Evolutionary conservation across 2,329 filamentous ascomycete species (phyloP), one percentile per base, ranked within the genome.

Genomic region (Pseudogymnoascus sp.): DNA sequence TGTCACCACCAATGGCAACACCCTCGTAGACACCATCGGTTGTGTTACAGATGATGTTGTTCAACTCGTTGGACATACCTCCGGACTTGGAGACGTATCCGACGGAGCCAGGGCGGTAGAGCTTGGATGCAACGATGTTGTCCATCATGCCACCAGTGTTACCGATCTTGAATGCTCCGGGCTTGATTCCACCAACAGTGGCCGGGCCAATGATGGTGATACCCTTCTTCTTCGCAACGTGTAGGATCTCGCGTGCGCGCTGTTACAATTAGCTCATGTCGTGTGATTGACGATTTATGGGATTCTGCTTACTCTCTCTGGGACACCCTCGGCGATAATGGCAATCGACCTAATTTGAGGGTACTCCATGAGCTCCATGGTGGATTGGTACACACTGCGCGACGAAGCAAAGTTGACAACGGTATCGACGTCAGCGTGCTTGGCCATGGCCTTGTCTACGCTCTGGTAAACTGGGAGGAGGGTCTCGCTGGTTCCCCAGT

Each of bases 101-200:
- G 70, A 99, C 93, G 72, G 95, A 97, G 73, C 95, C 95, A 82
- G 95, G 95, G 80, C 95, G 93, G 88, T 99, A 99, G 66, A 99
- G 91, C 88, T 99, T 99, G 77, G 95, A 97, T 72, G 95, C 92
- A 68, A 99, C 95, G 74, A 99, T 99, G 87, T 99, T 99, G 86
- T 99, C 95, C 95, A 99, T 99, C 95, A 99, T 99, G 80, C 95
- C 95, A 86, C 95, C 95, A 73, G 95, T 99, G 86, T 99, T 99
- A 78, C 95, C 95, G 69, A 99, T 99, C 87, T 97, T 99, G 90
- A 93, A 99, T 77, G 90, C 91, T 78, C 95, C 95, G 67, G 95
- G 95, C 87, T 97, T 99, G 83, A 99, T 97, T 74, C 95, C 95
- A 86, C 95, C 95, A 67, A 99, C 95, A 63, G 95, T 99, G 72